phyloP scores from a whole-genome alignment of 148 eudicot species.

The Simmondsia chinensis region DNA sequence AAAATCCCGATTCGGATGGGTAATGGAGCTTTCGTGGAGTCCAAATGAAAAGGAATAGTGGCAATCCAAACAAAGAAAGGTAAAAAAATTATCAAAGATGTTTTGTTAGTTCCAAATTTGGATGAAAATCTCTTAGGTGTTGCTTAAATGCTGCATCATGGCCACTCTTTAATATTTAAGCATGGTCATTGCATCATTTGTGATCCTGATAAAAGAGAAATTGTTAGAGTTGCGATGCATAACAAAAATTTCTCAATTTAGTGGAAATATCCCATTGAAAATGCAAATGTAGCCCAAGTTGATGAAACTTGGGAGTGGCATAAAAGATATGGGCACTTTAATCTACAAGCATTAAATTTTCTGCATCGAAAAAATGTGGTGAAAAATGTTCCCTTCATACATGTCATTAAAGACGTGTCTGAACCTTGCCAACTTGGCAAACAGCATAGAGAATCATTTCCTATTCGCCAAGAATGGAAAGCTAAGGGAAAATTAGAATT shows the following conservation, averaged over 20 bases:
- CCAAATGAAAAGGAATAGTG: slow-evolving; percentile 5
- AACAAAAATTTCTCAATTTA: slow-evolving; percentile 5
- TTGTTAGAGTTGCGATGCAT: not conserved
- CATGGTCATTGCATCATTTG: not conserved
- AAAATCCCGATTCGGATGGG: slow-evolving; percentile 3
- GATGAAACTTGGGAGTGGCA: slow-evolving; percentile 16
- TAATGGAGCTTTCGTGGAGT: slow-evolving; percentile 6
- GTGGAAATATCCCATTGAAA: not conserved
- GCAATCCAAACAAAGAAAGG: slow-evolving; percentile 8
- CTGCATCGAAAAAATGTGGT: not conserved
- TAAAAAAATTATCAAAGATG: not conserved
- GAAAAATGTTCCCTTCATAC: not conserved
- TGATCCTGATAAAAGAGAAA: not conserved
- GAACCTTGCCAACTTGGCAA: slow-evolving; percentile 8
- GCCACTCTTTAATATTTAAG: slow-evolving; percentile 2
- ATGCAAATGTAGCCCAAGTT: not conserved
- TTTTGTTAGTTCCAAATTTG: slow-evolving; percentile 4
- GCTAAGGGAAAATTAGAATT: slow-evolving; percentile 4
- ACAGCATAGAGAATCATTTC: not conserved
- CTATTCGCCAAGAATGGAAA: not conserved
- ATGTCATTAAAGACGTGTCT: not conserved
- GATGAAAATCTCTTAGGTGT: slow-evolving; percentile 9
- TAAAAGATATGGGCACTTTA: slow-evolving; percentile 9
- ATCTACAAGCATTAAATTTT: not conserved
- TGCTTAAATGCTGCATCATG: slow-evolving; percentile 5